Conservation (phyloP, 2,329 filamentous ascomycete genomes). For the Aspergillus sp. region DNA sequence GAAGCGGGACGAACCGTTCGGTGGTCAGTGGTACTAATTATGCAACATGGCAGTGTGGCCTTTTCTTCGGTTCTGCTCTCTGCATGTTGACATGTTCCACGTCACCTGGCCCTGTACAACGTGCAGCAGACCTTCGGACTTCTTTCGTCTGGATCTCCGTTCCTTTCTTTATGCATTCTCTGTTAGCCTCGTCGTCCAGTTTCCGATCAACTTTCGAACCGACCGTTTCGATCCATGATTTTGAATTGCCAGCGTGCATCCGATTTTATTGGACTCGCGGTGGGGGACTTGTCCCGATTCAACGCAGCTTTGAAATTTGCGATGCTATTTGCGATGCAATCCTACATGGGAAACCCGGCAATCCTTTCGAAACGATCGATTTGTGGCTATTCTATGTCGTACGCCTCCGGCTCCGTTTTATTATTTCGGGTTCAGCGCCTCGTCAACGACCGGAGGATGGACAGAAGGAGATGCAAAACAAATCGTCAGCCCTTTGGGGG, state of each 20-base stretch:
- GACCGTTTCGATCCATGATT: constrained; percentile 23
- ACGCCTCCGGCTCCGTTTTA: constrained; percentile 14
- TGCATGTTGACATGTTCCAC: constrained; percentile 17
- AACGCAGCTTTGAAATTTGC: constrained; percentile 4
- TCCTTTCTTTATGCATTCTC: constrained; percentile 27
- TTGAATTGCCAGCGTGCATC: constrained; percentile 12
- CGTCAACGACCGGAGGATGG: constrained; percentile 12
- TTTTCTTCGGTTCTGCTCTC: constrained; percentile 15
- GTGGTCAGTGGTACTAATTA: constrained; percentile 38
- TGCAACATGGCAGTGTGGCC: constrained; percentile 23
- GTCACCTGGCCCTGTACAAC: constrained; percentile 18
- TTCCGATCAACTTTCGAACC: constrained; percentile 26
- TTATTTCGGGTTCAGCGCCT: constrained; percentile 7
- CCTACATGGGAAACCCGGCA: constrained; percentile 12
- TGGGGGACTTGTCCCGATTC: constrained; percentile 4
- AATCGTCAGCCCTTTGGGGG: constrained; percentile 15
- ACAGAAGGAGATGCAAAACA: constrained; percentile 26
- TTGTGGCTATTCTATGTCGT: constrained; percentile 28
- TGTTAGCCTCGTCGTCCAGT: constrained; percentile 24
- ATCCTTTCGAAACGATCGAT: constrained; percentile 23
- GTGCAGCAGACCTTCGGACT: constrained; percentile 24
- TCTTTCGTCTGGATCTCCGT: constrained; percentile 22
- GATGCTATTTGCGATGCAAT: constrained; percentile 1
- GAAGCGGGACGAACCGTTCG: constrained; percentile 46
- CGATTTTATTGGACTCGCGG: constrained; percentile 6